Conservation (phyloP, 2,329 filamentous ascomycete genomes). For the Sordariomycetes sp. region DNA sequence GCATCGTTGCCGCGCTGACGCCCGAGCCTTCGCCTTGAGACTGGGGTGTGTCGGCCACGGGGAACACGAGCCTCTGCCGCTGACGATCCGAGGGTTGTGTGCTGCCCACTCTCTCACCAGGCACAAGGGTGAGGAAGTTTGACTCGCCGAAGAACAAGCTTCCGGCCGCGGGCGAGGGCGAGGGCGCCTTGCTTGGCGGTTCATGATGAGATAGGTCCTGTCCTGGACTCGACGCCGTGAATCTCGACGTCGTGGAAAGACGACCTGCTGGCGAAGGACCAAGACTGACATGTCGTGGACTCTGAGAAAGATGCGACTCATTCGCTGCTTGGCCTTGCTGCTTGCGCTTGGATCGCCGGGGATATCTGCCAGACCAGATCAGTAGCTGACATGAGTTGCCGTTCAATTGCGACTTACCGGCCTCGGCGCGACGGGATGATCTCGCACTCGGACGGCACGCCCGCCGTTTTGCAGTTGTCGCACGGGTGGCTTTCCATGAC, state of each 20-base stretch:
- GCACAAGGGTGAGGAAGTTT: conserved; percentile 26
- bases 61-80: conserved; percentile 15
- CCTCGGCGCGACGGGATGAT: conserved; percentile 22
- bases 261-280: no score
- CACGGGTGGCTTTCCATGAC: conserved; percentile 23
- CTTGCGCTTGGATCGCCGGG: not conserved
- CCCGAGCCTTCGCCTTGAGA: conserved; percentile 6
- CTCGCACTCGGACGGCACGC: conserved; percentile 18
- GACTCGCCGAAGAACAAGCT: conserved; percentile 27
- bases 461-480: conserved; percentile 17
- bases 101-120: conserved; percentile 9
- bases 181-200: no score
- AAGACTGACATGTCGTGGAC: no score
- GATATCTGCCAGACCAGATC: not conserved
- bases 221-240: no score
- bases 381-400: no score
- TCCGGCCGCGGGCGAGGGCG: conserved; percentile 8
- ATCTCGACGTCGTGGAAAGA: conserved; percentile 3
- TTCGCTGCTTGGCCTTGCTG: not conserved
- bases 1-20: conserved; percentile 28
- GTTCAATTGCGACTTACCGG: conserved; percentile 13
- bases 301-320: no score
- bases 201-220: no score
- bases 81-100: not conserved
- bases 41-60: conserved; percentile 16